Percentiles rank a stretch among this genome's conserved stretches.
Evolutionary conservation across 257 asterid genomes (phyloP).

Genomic region (Solanum appendiculatum): DNA sequence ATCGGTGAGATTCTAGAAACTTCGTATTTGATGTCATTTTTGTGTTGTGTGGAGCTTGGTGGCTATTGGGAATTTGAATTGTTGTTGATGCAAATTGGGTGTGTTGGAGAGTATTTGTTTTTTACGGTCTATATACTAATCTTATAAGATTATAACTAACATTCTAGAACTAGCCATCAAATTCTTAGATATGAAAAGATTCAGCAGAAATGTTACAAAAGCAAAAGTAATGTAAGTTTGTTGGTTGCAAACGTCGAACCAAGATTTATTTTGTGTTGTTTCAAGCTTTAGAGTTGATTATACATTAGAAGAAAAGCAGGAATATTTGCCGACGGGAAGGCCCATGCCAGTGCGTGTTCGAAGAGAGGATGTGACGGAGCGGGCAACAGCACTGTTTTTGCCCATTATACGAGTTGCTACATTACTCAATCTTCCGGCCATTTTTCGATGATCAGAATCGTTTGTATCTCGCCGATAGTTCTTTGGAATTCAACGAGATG

Average conservation of each 20-base stretch:
- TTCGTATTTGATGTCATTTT: constrained; percentile 1
- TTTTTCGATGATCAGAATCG: constrained; percentile 17
- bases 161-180: not conserved
- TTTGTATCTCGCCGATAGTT: too few species aligned
- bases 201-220: not conserved
- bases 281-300: not conserved
- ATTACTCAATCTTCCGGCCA: constrained; percentile 73
- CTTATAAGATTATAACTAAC: not conserved
- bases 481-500: too few species aligned
- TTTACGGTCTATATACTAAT: not conserved
- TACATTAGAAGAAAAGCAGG: not conserved
- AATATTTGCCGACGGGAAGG: constrained; percentile 79
- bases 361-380: constrained; percentile 63
- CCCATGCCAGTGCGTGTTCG: constrained; percentile 93
- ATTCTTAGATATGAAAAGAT: not conserved
- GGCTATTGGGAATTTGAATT: too few species aligned
- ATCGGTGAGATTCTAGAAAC: not conserved
- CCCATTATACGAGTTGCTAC: constrained; percentile 80
- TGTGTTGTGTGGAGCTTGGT: too few species aligned
- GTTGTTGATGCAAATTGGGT: too few species aligned
- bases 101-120: too few species aligned
- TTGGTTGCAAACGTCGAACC: constrained; percentile 4
- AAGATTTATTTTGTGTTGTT: constrained; percentile 7
- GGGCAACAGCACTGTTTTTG: constrained; percentile 61
- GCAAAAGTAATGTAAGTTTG: not conserved